Evolutionary conservation across 2,329 filamentous ascomycete genomes (phyloP), one percentile per base, ranked within the genome.

Genomic region (Neopestalotiopsis sp.): DNA sequence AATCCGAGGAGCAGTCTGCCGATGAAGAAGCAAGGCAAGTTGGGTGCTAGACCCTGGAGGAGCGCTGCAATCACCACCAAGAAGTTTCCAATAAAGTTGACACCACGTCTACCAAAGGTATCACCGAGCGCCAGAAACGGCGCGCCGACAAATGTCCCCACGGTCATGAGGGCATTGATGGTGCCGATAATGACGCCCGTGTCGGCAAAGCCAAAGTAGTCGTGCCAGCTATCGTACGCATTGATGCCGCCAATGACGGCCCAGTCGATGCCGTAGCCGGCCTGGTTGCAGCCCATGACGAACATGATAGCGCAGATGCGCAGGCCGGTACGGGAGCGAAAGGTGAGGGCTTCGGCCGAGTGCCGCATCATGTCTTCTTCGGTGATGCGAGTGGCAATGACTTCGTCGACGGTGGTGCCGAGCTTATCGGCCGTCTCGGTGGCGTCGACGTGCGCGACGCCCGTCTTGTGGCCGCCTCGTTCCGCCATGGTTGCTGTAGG

Each of bases 41-140:
- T 75, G 4, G 73, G 73, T 2, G 73, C 75, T 6, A 67, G 58
- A 13, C 57, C 66, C 40, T 84, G 82, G 69, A 84, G 71, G 13
- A 84, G 73, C 3, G 82, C 80, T 5, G 82, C 81, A n/a, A 81
- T 71, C 38, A 85, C 76, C n/a, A 85, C 82, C 59, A 85, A 77
- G 28, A 75, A 69, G 63, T 85, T 86, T 3, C 84, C 84, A 10
- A 80, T 62, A 63, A 85, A 85, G 70, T 83, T 85, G 74, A 84
- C 79, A 5, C 83, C 84, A 69, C 86, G 83, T 67, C 85, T 82
- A 59, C 86, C 85, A 71, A 87, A 82, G 7, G 85, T 79, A 74
- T 87, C 86, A 70, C 84, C 82, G 7, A 87, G 79, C 6, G 81
- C 79, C 66, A 86, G 79, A 62, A 88, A 85, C 0, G 85, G 85